Base-by-base conservation (phyloP, 208 protist genomes). In the Herpetomonas muscarum region DNA sequence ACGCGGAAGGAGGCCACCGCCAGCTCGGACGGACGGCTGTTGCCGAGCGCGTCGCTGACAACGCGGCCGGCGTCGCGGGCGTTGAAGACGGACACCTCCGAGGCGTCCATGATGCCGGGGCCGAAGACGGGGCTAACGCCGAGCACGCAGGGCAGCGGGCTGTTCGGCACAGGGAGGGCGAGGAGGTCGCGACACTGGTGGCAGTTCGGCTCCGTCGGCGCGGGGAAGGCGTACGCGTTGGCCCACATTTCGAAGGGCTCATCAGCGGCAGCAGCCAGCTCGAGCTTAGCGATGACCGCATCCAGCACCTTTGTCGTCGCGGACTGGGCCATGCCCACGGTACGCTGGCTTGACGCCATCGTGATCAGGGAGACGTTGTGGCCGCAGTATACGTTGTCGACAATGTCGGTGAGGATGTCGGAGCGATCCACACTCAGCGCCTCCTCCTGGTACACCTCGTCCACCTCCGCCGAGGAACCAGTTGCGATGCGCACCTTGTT, bases 61-160 rank as follows among this genome's bases (percentile, higher is more conserved):
- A 79, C 39, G 9, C 53, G 45, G 13, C 42, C 56, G n/a, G 70
- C 70, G 24, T 81, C 81, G 3, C n/a, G 53, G 1, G 63, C 41
- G 21, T 47, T 45, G 39, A 44, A 51, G 39, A 87, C 36, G 22
- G 58, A 22, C 34, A 55, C 64, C 41, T 87, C 73, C 15, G 66
- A 63, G 10, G 74, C 48, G 61, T 76, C 72, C 63, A 75, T 66
- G n/a, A 87, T 47, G 32, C 80, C 79, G 6, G 67, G 61, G 17
- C 80, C 80, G 49, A 59, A 87, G 55, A 87, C 67, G 12, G 76
- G 75, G 51, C 75, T 83, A 12, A 63, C 67, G 55, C 72, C 76
- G 50, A 77, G 53, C 47, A 70, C 61, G n/a, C 47, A 53, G 9
- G 47, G 47, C 9, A 46, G 41, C 10, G 41, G 15, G 10, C 22